Percentiles rank a stretch among this genome's conserved stretches.
phyloP scores from a whole-genome alignment of 75 land plant species.

The Sequoiadendron giganteum region DNA sequence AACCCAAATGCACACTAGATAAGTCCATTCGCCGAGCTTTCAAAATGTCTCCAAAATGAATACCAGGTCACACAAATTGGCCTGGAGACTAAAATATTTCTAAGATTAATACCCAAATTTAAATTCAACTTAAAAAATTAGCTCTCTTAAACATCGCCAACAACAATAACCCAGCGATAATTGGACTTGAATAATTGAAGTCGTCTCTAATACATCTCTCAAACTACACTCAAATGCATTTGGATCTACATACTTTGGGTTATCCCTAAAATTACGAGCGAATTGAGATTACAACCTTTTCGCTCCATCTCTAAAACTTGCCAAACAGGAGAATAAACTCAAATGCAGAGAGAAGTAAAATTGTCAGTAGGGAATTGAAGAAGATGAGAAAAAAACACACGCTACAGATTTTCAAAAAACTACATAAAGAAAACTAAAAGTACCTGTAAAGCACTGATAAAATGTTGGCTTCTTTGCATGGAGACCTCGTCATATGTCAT shows the following conservation, averaged over 20 bases:
- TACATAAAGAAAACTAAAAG: background rate
- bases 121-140: background rate
- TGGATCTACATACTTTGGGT: background rate
- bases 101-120: background rate
- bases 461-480: slow-evolving; percentile 88
- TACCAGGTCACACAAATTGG: background rate
- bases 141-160: background rate
- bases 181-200: background rate
- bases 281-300: background rate
- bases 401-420: background rate
- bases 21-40: background rate
- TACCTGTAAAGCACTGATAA: slow-evolving; percentile 79
- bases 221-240: background rate
- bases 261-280: background rate
- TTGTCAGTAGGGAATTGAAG: background rate
- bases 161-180: background rate
- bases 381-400: background rate
- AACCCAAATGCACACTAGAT: background rate
- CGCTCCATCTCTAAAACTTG: background rate
- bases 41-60: background rate
- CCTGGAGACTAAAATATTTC: background rate
- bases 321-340: background rate
- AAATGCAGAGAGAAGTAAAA: background rate
- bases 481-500: slow-evolving; percentile 93
- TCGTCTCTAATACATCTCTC: background rate